Base-by-base conservation (phyloP, 1,284 basidiomycete species). In the Leccinum fuscescens region DNA sequence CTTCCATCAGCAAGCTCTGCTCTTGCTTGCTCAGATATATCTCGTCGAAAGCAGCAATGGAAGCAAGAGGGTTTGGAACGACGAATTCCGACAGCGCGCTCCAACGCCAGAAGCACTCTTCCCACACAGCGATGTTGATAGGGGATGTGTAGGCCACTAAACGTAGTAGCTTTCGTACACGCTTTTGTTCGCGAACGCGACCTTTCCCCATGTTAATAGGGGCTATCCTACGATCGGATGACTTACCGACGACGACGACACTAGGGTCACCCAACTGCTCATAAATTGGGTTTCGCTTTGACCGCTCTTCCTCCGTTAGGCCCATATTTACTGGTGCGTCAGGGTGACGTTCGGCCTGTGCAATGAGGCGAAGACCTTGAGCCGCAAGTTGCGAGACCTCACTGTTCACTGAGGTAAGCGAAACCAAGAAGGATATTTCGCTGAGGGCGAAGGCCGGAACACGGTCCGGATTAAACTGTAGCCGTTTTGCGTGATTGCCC, bases 161-260 rank as follows among this genome's bases (percentile, higher is more conserved):
- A 4, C 90, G 83, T 58, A 93, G 72, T 42, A 92, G 76, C 69
- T 86, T 89, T 11, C 93, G 80, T 24, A 93, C 83, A 3, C 90
- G 83, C 72, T 90, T 94, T 76, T 94, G 92, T 70, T 92, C 86
- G 6, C 84, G 87, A 44, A 91, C 80, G 24, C 92, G 88, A 42
- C 92, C 80, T 78, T 61, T 39, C 46, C 15, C 17, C 15, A 22
- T 49, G 20, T 71, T 33, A 71, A 46, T 50, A 29, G 5, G 29
- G 9, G 12, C 9, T 35, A 33, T 17, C 24, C 15, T 42, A 5
- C 11, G 9, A 39, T 52, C 3, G n/a, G 1, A 35, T 29, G 24
- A 79, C 85, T 56, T 62, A 90, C 89, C 90, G 57, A 90, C 82
- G 37, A 90, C 77, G 37, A 85, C 74, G 8, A 88, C 79, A 57